Conservation (phyloP, 164 flowering plant species). For the Tetrastigma voinierianum region DNA sequence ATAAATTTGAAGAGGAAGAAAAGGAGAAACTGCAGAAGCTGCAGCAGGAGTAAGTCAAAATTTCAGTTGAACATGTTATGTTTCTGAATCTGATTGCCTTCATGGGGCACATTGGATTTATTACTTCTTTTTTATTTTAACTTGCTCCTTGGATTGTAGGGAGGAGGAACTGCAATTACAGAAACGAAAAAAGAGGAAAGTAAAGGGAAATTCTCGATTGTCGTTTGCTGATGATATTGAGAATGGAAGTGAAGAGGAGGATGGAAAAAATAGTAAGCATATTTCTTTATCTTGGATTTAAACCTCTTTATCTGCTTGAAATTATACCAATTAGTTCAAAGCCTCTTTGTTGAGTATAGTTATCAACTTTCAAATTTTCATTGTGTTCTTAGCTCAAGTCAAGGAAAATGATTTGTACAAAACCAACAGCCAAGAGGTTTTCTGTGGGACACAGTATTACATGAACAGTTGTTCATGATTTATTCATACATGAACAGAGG, state of each 20-base stretch:
- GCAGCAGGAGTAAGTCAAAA: constrained; percentile 81
- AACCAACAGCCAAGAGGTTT: no score
- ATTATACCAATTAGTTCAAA: no score
- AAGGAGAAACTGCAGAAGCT: constrained; percentile 94
- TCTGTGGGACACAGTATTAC: no score
- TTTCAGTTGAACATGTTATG: neutral
- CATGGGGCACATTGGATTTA: neutral
- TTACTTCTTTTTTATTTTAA: neutral
- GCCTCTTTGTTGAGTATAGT: no score
- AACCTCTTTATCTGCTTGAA: no score
- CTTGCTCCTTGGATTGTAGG: constrained; percentile 28
- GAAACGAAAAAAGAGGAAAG: constrained; percentile 82
- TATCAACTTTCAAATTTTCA: no score
- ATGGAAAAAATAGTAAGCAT: constrained; percentile 46
- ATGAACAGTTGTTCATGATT: no score
- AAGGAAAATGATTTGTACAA: no score
- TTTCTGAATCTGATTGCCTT: no score
- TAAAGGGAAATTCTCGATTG: constrained; percentile 67
- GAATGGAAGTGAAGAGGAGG: constrained; percentile 75
- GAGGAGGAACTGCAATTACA: constrained; percentile 85
- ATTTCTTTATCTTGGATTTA: neutral
- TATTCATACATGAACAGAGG: no score
- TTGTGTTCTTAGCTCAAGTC: no score
- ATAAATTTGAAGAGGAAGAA: constrained; percentile 94
- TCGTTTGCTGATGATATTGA: constrained; percentile 88